A percentile compares a stretch with the other conserved stretches of the same genome.
Evolutionary conservation across 768 basidiomycete species (phyloP).

Genomic region (Suillus paluster): DNA sequence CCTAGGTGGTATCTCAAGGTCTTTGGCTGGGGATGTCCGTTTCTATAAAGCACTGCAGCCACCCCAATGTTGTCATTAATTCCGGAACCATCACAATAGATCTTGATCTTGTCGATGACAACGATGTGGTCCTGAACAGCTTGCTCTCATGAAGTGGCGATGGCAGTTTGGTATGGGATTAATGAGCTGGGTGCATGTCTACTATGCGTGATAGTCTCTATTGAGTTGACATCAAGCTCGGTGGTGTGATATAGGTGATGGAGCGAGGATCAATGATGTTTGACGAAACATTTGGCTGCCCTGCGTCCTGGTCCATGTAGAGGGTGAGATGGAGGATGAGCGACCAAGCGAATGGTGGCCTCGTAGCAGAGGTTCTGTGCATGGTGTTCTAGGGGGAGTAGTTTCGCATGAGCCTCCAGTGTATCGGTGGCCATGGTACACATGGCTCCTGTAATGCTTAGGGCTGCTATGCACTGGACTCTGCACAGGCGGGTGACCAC

Average conservation of each 20-base stretch:
- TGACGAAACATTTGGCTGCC: not conserved
- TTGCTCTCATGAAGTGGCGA: not conserved
- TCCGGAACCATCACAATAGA: slow-evolving; percentile 21
- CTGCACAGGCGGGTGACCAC: not conserved
- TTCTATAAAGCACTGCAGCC: slow-evolving; percentile 20
- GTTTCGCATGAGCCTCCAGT: slow-evolving; percentile 21
- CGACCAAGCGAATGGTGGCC: not conserved
- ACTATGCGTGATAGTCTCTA: not conserved
- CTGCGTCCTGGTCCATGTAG: not conserved
- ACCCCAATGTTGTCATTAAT: slow-evolving; percentile 24
- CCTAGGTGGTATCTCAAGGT: slow-evolving; percentile 16
- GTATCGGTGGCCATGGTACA: slow-evolving; percentile 19
- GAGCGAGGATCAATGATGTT: not conserved
- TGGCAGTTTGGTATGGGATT: not conserved
- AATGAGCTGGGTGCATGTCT: not conserved
- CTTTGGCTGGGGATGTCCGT: slow-evolving; percentile 9
- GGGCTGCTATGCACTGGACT: slow-evolving; percentile 1
- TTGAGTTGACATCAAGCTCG: not conserved
- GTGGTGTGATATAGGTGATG: not conserved
- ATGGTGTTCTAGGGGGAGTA: slow-evolving; percentile 18
- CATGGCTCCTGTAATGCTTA: slow-evolving; percentile 19
- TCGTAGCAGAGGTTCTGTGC: slow-evolving; percentile 6
- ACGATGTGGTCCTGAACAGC: not conserved
- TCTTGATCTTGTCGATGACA: not conserved
- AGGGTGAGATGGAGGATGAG: not conserved